phyloP scores from a whole-genome alignment of 257 asterid species.

The Solanum tacnaense region DNA sequence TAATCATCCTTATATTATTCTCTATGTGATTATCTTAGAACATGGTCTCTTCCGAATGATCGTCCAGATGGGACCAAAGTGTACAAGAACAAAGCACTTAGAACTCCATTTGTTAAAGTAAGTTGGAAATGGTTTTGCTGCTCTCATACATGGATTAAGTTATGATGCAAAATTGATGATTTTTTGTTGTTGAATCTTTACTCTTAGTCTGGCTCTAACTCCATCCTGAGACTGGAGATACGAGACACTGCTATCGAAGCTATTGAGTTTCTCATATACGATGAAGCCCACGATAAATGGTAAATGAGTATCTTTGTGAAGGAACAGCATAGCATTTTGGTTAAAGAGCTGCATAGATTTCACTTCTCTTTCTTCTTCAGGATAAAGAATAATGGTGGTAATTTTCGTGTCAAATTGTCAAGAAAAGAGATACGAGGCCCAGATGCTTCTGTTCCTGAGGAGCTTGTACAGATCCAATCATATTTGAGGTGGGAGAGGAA shows the following conservation, averaged over 20 bases:
- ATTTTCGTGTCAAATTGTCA: constrained; percentile 55
- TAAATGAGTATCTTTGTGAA: constrained; percentile 10
- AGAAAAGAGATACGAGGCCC: constrained; percentile 15
- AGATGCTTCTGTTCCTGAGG: constrained; percentile 76
- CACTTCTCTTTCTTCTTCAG: constrained; percentile 23
- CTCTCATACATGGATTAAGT: not conserved
- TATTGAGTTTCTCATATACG: constrained; percentile 80
- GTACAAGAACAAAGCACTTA: constrained; percentile 65
- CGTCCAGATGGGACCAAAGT: constrained; percentile 79
- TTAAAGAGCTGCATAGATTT: not conserved
- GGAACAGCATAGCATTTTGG: not conserved
- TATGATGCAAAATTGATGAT: not conserved
- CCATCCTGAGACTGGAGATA: constrained; percentile 67
- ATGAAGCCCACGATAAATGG: constrained; percentile 84
- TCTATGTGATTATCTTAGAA: constrained; percentile 23
- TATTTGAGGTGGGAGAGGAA: constrained; percentile 96
- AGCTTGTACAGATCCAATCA: constrained; percentile 92
- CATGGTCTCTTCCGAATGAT: constrained; percentile 71
- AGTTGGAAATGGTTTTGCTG: constrained; percentile 11
- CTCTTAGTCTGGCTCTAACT: constrained; percentile 60
- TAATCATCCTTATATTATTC: not conserved
- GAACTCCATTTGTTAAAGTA: constrained; percentile 86
- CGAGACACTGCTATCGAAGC: constrained; percentile 80
- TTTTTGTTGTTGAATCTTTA: constrained; percentile 7
- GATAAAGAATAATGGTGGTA: constrained; percentile 81